Percentiles rank a stretch among this genome's conserved stretches.
These are phyloP conservation scores for Saccharum officinarum DNA, from an alignment of 176 grass and related monocot species.

Conservation along the genomic window DNA sequence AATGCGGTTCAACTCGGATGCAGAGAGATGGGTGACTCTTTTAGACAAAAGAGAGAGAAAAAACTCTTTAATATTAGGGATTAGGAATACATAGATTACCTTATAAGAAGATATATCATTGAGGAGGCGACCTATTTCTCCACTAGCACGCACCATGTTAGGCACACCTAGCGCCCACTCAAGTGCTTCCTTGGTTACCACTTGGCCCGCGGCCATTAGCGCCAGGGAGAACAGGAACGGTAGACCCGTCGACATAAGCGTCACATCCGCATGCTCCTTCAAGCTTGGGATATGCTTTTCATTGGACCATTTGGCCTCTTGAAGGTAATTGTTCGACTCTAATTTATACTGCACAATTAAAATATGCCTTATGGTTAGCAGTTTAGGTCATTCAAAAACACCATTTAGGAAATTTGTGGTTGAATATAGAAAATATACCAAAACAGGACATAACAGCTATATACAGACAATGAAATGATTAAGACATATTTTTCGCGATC, in stretches of 20 bases:
- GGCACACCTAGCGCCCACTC: neutral
- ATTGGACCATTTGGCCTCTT: neutral
- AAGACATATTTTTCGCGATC: no score
- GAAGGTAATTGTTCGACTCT: neutral
- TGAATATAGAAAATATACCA: no score
- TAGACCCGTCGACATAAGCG: neutral
- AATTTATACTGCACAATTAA: neutral
- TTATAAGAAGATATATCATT: slow-evolving; percentile 5
- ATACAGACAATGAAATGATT: no score
- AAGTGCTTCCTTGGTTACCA: neutral
- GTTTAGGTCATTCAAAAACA: no score
- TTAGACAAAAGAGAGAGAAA: no score
- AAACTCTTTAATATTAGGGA: no score
- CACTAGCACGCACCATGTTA: neutral
- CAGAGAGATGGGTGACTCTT: no score
- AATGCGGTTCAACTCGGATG: no score
- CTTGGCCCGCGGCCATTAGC: neutral
- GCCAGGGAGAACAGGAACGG: neutral
- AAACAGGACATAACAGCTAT: no score
- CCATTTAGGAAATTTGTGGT: no score
- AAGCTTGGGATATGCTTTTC: neutral
- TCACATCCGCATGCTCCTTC: neutral
- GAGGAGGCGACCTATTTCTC: neutral
- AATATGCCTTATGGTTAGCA: no score
- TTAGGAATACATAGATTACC: no score